phyloP scores from a whole-genome alignment of 192 early-diverging fungal species.

The Coemansia sp. region DNA sequence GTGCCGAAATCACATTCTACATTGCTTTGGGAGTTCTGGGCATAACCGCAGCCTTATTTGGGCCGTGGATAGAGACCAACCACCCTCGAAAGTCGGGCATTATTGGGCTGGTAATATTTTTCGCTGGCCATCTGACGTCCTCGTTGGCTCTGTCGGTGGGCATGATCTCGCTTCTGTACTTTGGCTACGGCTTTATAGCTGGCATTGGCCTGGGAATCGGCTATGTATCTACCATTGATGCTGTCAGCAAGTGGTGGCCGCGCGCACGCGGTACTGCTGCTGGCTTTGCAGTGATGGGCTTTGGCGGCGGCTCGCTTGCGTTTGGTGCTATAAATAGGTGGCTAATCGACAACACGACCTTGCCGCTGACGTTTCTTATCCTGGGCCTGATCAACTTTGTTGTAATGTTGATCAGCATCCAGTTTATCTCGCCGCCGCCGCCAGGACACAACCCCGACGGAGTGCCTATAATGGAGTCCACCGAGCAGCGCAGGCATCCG shows the following conservation, averaged over 20 bases:
- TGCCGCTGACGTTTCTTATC: constrained; percentile 64
- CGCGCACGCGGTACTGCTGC: constrained; percentile 58
- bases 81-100: constrained; percentile 55
- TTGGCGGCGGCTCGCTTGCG: constrained; percentile 71
- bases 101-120: constrained; percentile 54
- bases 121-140: constrained; percentile 56
- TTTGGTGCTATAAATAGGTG: constrained; percentile 63
- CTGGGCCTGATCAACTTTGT: constrained; percentile 63
- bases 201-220: constrained; percentile 62
- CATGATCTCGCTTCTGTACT: constrained; percentile 60
- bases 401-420: constrained; percentile 56
- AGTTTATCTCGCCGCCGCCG: constrained; percentile 62
- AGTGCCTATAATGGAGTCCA: constrained; percentile 46
- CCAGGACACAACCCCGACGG: constrained; percentile 67
- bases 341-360: constrained; percentile 56
- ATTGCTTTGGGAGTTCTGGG: constrained; percentile 61
- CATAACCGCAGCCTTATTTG: constrained; percentile 55
- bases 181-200: constrained; percentile 65
- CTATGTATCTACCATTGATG: constrained; percentile 63
- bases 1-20: constrained; percentile 62
- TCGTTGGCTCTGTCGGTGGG: constrained; percentile 56
- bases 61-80: constrained; percentile 61
- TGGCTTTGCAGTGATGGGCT: constrained; percentile 70
- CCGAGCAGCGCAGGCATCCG: constrained; percentile 1
- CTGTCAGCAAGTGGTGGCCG: constrained; percentile 65